Evolutionary conservation across 2,329 filamentous ascomycete genomes (phyloP), one percentile per base, ranked within the genome.

Genomic region (Diaporthe sp.): DNA sequence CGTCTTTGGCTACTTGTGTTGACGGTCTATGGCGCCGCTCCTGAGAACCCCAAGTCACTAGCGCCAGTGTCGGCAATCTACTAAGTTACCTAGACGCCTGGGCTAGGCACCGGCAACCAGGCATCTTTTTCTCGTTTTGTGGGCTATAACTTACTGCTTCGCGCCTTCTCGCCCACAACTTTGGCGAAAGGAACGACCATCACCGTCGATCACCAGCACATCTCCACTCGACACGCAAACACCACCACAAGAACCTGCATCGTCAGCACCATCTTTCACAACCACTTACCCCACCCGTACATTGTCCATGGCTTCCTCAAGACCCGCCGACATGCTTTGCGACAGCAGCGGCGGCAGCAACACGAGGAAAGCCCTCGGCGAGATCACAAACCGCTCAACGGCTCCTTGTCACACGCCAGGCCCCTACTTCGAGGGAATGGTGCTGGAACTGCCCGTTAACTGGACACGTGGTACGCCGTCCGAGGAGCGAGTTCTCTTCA

Each of bases 401-500:
- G 37, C 60, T 63, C n/a, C 60, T 44, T 20, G 39, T 20, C 15
- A 31, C n/a, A 63, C 15, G n/a, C 60, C 39, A 44, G 60, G 60
- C 13, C 60, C 60, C 39, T 47, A 63, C 39, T 25, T 47, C 39
- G 15, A 63, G n/a, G 60, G 39, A 44, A 63, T 47, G 39, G 60
- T 47, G 25, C 8, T 63, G 60, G 60, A 63, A 1, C 39, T 63
- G 39, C n/a, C 39, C 12, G n/a, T 44, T 3, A 44, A 44, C 39
- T 63, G 37, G 60, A 47, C 39, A 63, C 22, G 22, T 61, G 34
- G 13, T 39, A 61, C 60, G 39, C 39, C 60, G 25, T 31, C 60
- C 37, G 39, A 63, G 60, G 60, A 63, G 15, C 60, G 60, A 44
- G 60, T 63, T 28, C 39, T 44, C 39, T 44, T 47, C 8, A 63